Evolutionary conservation across 2,329 filamentous ascomycete genomes (phyloP), one percentile per base, ranked within the genome.

Genomic region (Colletotrichum lupini): DNA sequence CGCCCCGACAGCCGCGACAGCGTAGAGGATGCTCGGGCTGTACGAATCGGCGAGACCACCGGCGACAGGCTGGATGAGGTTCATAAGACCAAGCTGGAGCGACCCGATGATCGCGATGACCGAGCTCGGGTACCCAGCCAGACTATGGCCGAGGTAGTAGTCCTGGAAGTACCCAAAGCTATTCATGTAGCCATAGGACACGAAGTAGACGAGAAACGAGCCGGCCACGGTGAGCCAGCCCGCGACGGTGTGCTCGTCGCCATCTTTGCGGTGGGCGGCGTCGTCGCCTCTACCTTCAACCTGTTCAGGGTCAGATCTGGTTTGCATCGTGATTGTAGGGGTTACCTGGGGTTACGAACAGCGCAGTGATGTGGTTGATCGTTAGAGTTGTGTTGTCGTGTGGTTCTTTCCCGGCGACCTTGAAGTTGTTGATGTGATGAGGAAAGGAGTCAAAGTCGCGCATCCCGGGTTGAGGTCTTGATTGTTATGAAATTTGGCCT

Each of bases 101-200:
- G 84, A 83, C 52, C 82, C 84, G 68, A 87, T 85, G 83, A 85
- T 85, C 5, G 84, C 84, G 57, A 87, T 85, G 55, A 78, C 76
- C 0, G 83, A 84, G 0, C 83, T 77, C 1, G 81, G 79, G 22
- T 77, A 76, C n/a, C 72, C 58, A 12, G 68, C 68, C 9, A 85
- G 81, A 9, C 83, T 78, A 1, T 77, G 75, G 1, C 79, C 78
- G 75, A 83, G 80, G 74, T 86, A 86, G 77, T 84, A 86, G 3
- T 82, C 83, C 73, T 87, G 84, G 77, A 83, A 87, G 4, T 84
- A 83, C 46, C 84, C 85, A 68, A 84, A 87, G 28, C 79, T 82
- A 74, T 84, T 86, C 69, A 85, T 79, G n/a, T 82, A 74, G 26
- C 81, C 81, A 14, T 68, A 72, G 32, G 68, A 74, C 6, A 70